A percentile compares a stretch with the other conserved stretches of the same genome.
phyloP scores from a whole-genome alignment of 371 early-diverging fungal genomes.

The Mucor plumbeus region DNA sequence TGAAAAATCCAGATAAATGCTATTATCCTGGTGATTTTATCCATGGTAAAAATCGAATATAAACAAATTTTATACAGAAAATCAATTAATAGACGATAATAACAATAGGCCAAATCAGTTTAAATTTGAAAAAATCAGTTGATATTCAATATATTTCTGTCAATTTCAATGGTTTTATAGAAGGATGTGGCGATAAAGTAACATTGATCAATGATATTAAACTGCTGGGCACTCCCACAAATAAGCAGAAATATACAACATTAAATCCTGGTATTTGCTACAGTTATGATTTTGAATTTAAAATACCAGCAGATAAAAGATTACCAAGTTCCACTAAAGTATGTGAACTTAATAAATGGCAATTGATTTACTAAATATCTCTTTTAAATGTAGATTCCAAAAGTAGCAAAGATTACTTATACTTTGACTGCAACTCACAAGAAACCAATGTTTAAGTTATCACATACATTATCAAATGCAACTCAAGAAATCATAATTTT shows the following conservation, averaged over 20 bases:
- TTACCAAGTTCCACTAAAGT: constrained; percentile 22
- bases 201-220: constrained; percentile 7
- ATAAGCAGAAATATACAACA: constrained; percentile 14
- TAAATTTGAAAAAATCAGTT: constrained; percentile 20
- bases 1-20: constrained; percentile 6
- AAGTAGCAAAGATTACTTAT: constrained; percentile 19
- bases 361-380: background rate
- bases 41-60: constrained; percentile 5
- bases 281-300: constrained; percentile 19
- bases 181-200: constrained; percentile 18
- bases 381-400: constrained; percentile 17
- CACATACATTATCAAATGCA: constrained; percentile 9
- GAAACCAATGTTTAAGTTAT: constrained; percentile 21
- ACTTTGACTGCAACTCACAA: constrained; percentile 26
- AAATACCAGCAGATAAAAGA: constrained; percentile 16
- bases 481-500: constrained; percentile 6
- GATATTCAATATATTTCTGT: constrained; percentile 18
- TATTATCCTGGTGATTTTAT: constrained; percentile 26
- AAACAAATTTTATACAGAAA: no score
- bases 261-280: background rate
- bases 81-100: background rate
- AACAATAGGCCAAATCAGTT: constrained; percentile 16
- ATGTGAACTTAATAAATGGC: background rate
- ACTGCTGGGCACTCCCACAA: constrained; percentile 14
- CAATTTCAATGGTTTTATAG: constrained; percentile 18